These are phyloP conservation scores for Naegleria fowleri DNA, from an alignment of 208 protist species.

Conservation along the genomic window DNA sequence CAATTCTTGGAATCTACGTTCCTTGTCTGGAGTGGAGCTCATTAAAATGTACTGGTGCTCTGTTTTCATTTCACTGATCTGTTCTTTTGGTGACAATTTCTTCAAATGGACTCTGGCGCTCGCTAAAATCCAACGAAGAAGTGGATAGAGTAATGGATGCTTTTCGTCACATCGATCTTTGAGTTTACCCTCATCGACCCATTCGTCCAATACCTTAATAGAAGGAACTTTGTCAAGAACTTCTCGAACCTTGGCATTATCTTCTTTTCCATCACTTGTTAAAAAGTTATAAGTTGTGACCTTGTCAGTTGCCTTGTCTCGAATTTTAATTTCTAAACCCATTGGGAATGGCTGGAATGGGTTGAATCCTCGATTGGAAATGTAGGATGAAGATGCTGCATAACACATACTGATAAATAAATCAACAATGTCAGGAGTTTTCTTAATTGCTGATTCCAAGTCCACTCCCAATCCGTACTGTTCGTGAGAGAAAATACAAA, in stretches of 20 bases:
- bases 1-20: constrained; percentile 38
- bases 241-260: constrained; percentile 33
- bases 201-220: neutral
- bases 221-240: constrained; percentile 33
- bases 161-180: constrained; percentile 28
- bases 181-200: neutral
- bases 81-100: constrained; percentile 31
- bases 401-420: neutral
- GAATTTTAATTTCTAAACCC: neutral
- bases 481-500: constrained; percentile 16
- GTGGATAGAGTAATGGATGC: constrained; percentile 35
- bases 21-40: constrained; percentile 41
- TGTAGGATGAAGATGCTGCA: neutral
- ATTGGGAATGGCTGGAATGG: neutral
- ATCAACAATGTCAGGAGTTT: constrained; percentile 20
- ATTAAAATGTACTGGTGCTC: constrained; percentile 48
- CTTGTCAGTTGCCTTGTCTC: neutral
- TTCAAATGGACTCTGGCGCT: constrained; percentile 43
- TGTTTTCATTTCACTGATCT: constrained; percentile 42
- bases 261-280: constrained; percentile 21
- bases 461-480: constrained; percentile 21
- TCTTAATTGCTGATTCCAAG: neutral
- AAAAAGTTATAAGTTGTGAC: constrained; percentile 12
- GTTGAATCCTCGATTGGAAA: neutral
- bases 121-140: constrained; percentile 44